Base-by-base conservation (phyloP, 2,329 filamentous ascomycete genomes). In the Aspergillus sclerotialis region DNA sequence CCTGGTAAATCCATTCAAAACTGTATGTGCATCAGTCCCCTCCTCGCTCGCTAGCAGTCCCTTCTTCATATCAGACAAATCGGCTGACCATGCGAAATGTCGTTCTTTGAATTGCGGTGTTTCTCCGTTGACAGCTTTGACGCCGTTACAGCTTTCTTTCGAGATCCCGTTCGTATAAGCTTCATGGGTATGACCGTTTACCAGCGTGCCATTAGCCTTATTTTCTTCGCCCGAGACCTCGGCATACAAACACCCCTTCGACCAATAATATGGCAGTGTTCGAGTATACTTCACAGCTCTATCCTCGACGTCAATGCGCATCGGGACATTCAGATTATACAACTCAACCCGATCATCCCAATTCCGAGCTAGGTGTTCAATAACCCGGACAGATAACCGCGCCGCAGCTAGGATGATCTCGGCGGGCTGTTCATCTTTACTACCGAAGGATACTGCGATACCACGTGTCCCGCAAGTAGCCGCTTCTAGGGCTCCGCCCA, bases 11-110 rank as follows among this genome's bases (percentile, higher is more conserved):
- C 86, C 85, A 57, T 90, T 79, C 56, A 83, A 80, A 18, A 95
- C 84, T 8, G 82, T 84, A 82, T 89, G 93, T 3, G 89, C 89
- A 65, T 95, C 89, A 43, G 85, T 92, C 1, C 86, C 87, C 7
- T 84, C 82, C 33, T 73, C 70, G 28, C 81, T 78, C 42, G 80
- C 75, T 48, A 86, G 79, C 15, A 94, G 82, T 43, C 80, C 86
- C 61, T 84, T 77, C 60, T 88, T 86, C 17, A 95, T 86, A 60
- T 93, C 88, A 17, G 77, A 74, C 56, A 94, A 85, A 44, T 76
- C 75, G 8, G 89, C 87, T 30, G 82, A 78, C 89, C 89, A 95
- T 63, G 88, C 88, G 70, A 94, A 95, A 61, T 90, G 82, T 54
- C 83, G 83, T 60, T 90, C 80, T 40, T 67, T 73, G 55, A 83